phyloP scores from a whole-genome alignment of 192 early-diverging fungal species.

The Coemansia sp. region DNA sequence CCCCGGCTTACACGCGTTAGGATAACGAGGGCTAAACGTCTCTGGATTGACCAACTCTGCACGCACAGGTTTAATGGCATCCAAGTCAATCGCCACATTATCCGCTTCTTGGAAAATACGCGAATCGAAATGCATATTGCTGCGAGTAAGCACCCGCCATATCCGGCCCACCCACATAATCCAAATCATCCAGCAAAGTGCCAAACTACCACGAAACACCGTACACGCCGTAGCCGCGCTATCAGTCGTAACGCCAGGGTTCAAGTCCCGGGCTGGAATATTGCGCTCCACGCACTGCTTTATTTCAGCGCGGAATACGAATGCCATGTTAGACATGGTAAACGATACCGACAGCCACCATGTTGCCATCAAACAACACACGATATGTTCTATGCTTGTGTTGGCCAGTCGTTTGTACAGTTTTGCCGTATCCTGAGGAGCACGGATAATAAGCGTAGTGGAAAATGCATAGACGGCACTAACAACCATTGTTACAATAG shows the following conservation, averaged over 20 bases:
- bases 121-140: constrained; percentile 45
- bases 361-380: constrained; percentile 31
- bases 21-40: constrained; percentile 32
- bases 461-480: constrained; percentile 23
- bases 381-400: constrained; percentile 19
- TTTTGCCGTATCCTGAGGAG: constrained; percentile 6
- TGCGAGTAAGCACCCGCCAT: constrained; percentile 42
- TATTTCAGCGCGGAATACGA: constrained; percentile 47
- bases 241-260: not conserved
- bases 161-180: constrained; percentile 27
- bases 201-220: constrained; percentile 37
- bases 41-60: constrained; percentile 21
- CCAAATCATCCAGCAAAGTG: constrained; percentile 44
- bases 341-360: constrained; percentile 50
- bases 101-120: constrained; percentile 35
- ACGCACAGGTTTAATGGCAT: constrained; percentile 2
- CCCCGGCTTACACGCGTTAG: not conserved
- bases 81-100: constrained; percentile 20
- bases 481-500: constrained; percentile 25
- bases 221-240: constrained; percentile 26
- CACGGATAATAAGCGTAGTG: constrained; percentile 16
- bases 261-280: not conserved
- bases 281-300: constrained; percentile 17
- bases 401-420: constrained; percentile 26
- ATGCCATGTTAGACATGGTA: constrained; percentile 37